Evolutionary conservation across 1,284 basidiomycete genomes (phyloP).

Genomic region (Uromyces viciae-fabae): DNA sequence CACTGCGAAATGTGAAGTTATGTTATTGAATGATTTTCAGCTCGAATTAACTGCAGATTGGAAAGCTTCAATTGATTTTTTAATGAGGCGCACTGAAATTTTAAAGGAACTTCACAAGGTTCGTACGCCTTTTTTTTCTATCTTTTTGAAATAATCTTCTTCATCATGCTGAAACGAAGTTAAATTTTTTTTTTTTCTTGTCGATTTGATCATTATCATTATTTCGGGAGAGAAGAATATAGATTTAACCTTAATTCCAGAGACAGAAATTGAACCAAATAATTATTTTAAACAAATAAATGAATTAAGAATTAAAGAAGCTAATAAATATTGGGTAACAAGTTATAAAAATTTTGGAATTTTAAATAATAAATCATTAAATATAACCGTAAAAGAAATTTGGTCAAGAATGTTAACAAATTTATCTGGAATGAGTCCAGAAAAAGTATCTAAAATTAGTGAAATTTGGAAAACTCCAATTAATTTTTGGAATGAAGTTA

Average conservation of each 20-base stretch:
- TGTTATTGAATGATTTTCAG: slow-evolving; percentile 61
- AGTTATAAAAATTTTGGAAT: slow-evolving; percentile 58
- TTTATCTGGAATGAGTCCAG: slow-evolving; percentile 59
- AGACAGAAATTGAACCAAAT: slow-evolving; percentile 54
- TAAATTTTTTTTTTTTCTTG: not conserved
- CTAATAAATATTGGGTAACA: slow-evolving; percentile 55
- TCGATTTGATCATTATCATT: not conserved
- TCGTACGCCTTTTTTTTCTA: not conserved
- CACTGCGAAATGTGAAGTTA: slow-evolving; percentile 59
- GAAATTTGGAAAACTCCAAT: slow-evolving; percentile 58
- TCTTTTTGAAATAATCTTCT: too few species aligned
- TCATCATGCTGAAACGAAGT: not conserved
- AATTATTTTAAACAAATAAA: slow-evolving; percentile 54
- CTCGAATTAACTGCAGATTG: slow-evolving; percentile 60
- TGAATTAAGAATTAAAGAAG: slow-evolving; percentile 54
- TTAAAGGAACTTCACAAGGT: slow-evolving; percentile 57
- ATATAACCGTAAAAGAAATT: slow-evolving; percentile 57
- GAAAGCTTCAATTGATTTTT: slow-evolving; percentile 60
- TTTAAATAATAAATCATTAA: slow-evolving; percentile 59
- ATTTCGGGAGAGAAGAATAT: slow-evolving; percentile 42
- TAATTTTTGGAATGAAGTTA: slow-evolving; percentile 54
- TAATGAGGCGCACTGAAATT: slow-evolving; percentile 58
- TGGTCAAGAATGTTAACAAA: slow-evolving; percentile 61
- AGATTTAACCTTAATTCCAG: slow-evolving; percentile 58
- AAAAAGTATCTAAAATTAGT: slow-evolving; percentile 59